Conservation (phyloP, 2,329 filamentous ascomycete genomes). For the Penicillium sp. region DNA sequence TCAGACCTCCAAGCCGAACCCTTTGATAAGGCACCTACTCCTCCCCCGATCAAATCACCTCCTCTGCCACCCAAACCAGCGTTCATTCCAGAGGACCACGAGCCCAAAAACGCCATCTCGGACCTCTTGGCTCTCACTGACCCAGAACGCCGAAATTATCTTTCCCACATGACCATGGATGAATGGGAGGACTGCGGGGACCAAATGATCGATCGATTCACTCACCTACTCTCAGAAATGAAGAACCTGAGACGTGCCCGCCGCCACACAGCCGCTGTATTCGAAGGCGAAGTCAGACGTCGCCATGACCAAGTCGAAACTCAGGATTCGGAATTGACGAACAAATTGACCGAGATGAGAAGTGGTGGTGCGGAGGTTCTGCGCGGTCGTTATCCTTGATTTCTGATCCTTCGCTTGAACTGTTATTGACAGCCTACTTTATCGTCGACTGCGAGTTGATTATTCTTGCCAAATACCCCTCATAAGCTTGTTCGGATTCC, state of each 20-base stretch:
- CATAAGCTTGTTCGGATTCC: not conserved
- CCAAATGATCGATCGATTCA: constrained; percentile 60
- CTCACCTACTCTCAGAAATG: constrained; percentile 52
- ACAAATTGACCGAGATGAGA: constrained; percentile 57
- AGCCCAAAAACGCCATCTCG: constrained; percentile 39
- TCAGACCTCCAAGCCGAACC: constrained; percentile 51
- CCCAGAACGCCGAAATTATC: constrained; percentile 50
- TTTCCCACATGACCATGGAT: constrained; percentile 52
- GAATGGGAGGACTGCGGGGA: constrained; percentile 66
- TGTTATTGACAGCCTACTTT: not conserved
- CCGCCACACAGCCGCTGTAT: constrained; percentile 53
- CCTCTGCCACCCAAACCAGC: constrained; percentile 21
- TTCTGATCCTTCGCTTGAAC: not conserved
- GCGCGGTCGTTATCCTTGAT: constrained; percentile 38
- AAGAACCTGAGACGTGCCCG: constrained; percentile 56
- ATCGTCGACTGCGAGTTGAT: not conserved
- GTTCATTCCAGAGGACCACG: constrained; percentile 14
- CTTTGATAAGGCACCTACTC: constrained; percentile 48
- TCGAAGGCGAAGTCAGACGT: constrained; percentile 57
- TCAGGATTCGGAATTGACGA: constrained; percentile 51
- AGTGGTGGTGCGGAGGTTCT: constrained; percentile 56
- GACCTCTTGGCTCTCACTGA: constrained; percentile 39
- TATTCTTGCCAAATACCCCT: constrained; percentile 19
- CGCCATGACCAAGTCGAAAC: constrained; percentile 54
- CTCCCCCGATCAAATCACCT: constrained; percentile 26